Conservation (phyloP, 208 protist genomes). For the Angomonas deanei region DNA sequence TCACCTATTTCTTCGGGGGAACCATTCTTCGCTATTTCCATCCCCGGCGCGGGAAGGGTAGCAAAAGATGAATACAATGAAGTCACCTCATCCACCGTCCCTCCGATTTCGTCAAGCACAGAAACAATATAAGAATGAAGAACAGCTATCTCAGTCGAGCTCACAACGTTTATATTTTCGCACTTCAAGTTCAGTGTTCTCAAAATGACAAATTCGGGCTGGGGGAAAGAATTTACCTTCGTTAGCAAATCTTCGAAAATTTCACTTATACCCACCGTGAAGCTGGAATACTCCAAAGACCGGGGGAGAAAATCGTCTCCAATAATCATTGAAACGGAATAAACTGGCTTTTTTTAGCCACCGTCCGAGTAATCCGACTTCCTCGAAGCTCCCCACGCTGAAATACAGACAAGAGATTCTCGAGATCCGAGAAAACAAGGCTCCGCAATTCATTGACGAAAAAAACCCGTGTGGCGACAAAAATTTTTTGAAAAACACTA, state of each 20-base stretch:
- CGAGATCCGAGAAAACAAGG: constrained; percentile 48
- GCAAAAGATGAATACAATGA: constrained; percentile 42
- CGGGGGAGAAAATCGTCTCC: constrained; percentile 48
- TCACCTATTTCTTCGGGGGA: constrained; percentile 22
- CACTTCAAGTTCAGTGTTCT: constrained; percentile 49
- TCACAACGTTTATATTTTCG: constrained; percentile 27
- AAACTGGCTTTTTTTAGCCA: constrained; percentile 30
- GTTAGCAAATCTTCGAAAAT: constrained; percentile 55
- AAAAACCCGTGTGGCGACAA: constrained; percentile 70
- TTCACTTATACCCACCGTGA: constrained; percentile 58
- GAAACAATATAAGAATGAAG: constrained; percentile 24
- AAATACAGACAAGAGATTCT: constrained; percentile 57
- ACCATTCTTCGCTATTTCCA: constrained; percentile 23
- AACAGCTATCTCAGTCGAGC: constrained; percentile 26
- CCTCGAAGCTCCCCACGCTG: constrained; percentile 16
- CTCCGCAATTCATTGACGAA: constrained; percentile 48
- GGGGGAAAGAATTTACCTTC: constrained; percentile 52
- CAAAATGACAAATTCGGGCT: constrained; percentile 44
- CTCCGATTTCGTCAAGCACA: constrained; percentile 32
- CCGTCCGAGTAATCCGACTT: constrained; percentile 20
- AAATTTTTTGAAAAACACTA: constrained; percentile 51
- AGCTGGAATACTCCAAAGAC: constrained; percentile 46
- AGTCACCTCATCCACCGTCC: constrained; percentile 38
- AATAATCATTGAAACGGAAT: constrained; percentile 47
- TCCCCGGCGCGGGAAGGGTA: constrained; percentile 34